These are phyloP conservation scores for Kuraishia molischiana DNA, from an alignment of 805 yeast genomes.

Conservation along the genomic window DNA sequence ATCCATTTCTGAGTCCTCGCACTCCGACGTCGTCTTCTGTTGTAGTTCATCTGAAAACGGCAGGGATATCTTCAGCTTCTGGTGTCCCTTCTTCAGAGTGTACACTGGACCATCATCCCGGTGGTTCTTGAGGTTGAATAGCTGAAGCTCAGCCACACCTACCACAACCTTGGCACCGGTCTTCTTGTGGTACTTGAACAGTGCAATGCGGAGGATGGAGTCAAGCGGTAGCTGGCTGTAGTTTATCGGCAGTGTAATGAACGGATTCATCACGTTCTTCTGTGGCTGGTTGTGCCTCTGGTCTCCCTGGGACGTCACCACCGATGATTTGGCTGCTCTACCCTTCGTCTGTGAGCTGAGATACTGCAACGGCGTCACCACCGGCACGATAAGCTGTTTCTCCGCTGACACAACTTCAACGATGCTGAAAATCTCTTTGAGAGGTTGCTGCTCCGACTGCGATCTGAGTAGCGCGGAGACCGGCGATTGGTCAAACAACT, in stretches of 20 bases:
- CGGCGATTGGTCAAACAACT: slow-evolving; percentile 2
- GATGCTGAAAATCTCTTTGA: slow-evolving; percentile 6
- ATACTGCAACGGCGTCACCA: slow-evolving; percentile 21
- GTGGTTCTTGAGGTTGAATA: slow-evolving; percentile 39
- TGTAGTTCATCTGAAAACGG: slow-evolving; percentile 10
- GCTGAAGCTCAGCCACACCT: slow-evolving; percentile 47
- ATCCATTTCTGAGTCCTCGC: slow-evolving; percentile 24
- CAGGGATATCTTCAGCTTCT: slow-evolving; percentile 43
- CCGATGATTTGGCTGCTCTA: background rate
- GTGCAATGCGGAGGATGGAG: slow-evolving; percentile 45
- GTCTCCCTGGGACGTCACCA: slow-evolving; percentile 21
- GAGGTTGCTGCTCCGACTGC: slow-evolving; percentile 32
- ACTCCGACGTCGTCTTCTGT: slow-evolving; percentile 19
- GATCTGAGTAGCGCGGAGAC: slow-evolving; percentile 15
- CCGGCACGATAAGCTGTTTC: slow-evolving; percentile 33
- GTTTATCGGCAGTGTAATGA: slow-evolving; percentile 64
- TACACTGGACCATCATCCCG: slow-evolving; percentile 19
- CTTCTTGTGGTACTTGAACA: slow-evolving; percentile 57
- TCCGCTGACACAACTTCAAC: slow-evolving; percentile 29
- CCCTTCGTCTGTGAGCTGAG: background rate
- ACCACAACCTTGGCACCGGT: slow-evolving; percentile 38
- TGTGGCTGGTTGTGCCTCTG: background rate
- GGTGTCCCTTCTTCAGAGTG: slow-evolving; percentile 64
- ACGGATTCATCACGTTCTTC: slow-evolving; percentile 11
- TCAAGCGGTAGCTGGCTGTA: slow-evolving; percentile 62